Evolutionary conservation across 768 basidiomycete species (phyloP), one percentile per base, ranked within the genome.

Genomic region (Steccherinum ochraceum): DNA sequence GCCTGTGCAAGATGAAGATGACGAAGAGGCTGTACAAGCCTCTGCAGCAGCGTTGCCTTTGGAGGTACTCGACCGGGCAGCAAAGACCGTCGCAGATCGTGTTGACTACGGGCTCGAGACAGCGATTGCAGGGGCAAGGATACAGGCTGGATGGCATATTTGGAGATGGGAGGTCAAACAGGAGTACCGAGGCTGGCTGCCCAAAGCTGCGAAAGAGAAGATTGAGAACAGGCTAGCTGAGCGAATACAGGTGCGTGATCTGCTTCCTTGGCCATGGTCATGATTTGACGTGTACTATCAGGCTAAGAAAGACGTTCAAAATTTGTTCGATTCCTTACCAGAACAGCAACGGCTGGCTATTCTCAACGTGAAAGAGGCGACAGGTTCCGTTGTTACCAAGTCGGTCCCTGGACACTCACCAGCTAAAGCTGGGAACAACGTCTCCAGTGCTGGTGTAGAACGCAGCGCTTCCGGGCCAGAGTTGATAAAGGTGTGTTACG

Each of bases 81-180:
- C 94, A 46, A 81, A 78, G 61, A 58, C 69, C 2, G 64, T 86
- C 11, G 79, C 89, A 50, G 70, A 64, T 24, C 83, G 93, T 13
- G 78, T 76, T 23, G 93, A 95, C 64, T 94, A 94, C 60, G 93
- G 93, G 1, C 66, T 93, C 4, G 81, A 89, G 48, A 35, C 30
- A 7, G 30, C 30, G 7, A 16, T 16, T 35, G 7, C 7, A 16
- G 56, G 35, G 20, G 60, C 68, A 16, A 60, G 67, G 10, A 40
- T 48, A 35, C 41, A 47, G 12, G 79, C 83, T 5, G 69, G 78
- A n/a, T 67, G 89, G 26, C 83, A 78, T 54, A 70, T 86, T 19
- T 94, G 89, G 90, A 73, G 88, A 47, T 95, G 92, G 93, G 93
- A 95, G 64, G 83, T 88, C 11, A 80, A 79, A 58, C 74, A 79